A percentile compares a stretch with the other conserved stretches of the same genome.
Conservation (phyloP, 1,284 basidiomycete genomes). For the Ganoderma sinense region DNA sequence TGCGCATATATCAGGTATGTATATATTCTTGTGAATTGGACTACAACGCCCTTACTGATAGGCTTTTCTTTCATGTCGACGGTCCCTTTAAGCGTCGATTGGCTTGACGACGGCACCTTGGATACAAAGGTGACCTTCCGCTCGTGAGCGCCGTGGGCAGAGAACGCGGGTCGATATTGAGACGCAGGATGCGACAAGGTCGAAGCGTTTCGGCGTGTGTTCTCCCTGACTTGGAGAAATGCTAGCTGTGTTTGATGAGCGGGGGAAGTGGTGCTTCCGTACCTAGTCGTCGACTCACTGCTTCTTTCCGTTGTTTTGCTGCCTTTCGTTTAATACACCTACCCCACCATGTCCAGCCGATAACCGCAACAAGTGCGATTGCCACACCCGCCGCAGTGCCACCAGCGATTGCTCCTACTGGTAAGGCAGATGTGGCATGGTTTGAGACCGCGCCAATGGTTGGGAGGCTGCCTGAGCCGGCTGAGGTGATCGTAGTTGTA, state of each 20-base stretch:
- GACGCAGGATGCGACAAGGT: constrained; percentile 26
- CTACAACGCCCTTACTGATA: constrained; percentile 15
- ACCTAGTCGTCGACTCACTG: constrained; percentile 41
- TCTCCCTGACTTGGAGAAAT: constrained; percentile 43
- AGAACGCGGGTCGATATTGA: constrained; percentile 32
- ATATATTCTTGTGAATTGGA: neutral
- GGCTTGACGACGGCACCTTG: constrained; percentile 21
- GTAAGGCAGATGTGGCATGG: constrained; percentile 36
- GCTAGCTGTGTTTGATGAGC: constrained; percentile 34
- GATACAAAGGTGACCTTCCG: constrained; percentile 41
- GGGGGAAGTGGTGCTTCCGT: neutral
- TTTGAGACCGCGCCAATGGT: constrained; percentile 9
- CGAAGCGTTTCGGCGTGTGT: constrained; percentile 50
- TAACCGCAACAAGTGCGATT: constrained; percentile 51
- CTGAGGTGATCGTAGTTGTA: constrained; percentile 44
- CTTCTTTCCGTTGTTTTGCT: constrained; percentile 46
- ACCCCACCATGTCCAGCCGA: constrained; percentile 61
- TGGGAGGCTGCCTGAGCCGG: constrained; percentile 27
- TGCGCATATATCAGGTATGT: constrained; percentile 10
- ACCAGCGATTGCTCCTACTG: constrained; percentile 59
- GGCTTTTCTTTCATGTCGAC: constrained; percentile 2
- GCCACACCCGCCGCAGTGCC: constrained; percentile 55
- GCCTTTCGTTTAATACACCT: constrained; percentile 49
- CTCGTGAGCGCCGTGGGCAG: constrained; percentile 21
- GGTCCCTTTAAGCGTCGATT: constrained; percentile 26